Conservation (phyloP, 352 stramenopile genomes). For the Phytophthora quininea region DNA sequence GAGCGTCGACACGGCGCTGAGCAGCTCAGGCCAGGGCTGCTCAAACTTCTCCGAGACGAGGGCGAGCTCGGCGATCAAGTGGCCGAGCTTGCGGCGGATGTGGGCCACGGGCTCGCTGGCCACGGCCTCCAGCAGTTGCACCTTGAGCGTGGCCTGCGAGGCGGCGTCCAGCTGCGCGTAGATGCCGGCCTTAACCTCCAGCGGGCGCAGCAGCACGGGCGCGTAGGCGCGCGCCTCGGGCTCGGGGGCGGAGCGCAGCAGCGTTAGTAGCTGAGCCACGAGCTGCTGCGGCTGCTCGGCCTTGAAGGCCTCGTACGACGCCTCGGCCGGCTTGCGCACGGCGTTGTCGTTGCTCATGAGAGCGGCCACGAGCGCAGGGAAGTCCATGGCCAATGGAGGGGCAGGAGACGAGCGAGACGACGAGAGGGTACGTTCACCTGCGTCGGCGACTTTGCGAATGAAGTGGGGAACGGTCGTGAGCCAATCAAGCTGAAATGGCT, state of each 20-base stretch:
- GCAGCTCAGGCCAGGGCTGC: constrained; percentile 76
- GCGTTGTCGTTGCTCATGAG: constrained; percentile 81
- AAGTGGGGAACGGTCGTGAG: not conserved
- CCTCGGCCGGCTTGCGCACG: constrained; percentile 74
- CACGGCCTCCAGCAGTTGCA: constrained; percentile 76
- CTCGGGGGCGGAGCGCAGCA: constrained; percentile 63
- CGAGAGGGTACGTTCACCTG: constrained; percentile 2
- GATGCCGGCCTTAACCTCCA: constrained; percentile 72
- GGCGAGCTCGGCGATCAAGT: constrained; percentile 80
- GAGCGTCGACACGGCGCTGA: constrained; percentile 65
- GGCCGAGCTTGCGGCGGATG: constrained; percentile 83
- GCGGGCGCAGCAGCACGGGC: constrained; percentile 76
- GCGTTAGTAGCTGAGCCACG: constrained; percentile 69
- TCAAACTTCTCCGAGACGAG: constrained; percentile 52
- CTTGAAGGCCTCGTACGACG: constrained; percentile 78
- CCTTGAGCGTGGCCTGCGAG: constrained; percentile 64
- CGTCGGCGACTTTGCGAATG: constrained; percentile 30
- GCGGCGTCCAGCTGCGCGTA: constrained; percentile 68
- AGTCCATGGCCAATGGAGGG: constrained; percentile 55
- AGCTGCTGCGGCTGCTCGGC: constrained; percentile 65
- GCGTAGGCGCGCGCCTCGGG: constrained; percentile 77
- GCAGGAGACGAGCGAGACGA: not conserved
- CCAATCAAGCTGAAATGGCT: constrained; percentile 29
- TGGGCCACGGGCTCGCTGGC: constrained; percentile 65
- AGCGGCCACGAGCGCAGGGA: constrained; percentile 71